phyloP scores from a whole-genome alignment of 1,139 yeast species.

The Yamadazyma atlantica region DNA sequence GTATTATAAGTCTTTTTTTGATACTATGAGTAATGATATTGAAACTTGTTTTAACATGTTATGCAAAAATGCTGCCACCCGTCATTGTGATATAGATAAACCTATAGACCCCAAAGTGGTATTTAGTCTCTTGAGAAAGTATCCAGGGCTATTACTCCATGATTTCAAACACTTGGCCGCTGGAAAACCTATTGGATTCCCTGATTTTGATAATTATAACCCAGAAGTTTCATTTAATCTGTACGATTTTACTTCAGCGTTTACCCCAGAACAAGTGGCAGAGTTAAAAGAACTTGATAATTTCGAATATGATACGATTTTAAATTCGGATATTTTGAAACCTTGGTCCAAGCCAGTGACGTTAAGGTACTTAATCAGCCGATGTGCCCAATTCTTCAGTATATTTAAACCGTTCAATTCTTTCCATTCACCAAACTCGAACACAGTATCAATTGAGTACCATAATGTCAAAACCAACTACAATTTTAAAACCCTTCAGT shows the following conservation, averaged over 20 bases:
- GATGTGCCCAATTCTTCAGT: conserved; percentile 50
- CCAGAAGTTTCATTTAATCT: background rate
- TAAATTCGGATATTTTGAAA: conserved; percentile 18
- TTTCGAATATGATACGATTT: conserved; percentile 14
- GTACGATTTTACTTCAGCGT: conserved; percentile 11
- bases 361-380: conserved; percentile 52
- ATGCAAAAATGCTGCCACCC: conserved; percentile 42
- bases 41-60: conserved; percentile 32
- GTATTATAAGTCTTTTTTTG: conserved; percentile 50
- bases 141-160: conserved; percentile 29
- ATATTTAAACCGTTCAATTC: conserved; percentile 29
- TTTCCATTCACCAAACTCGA: conserved; percentile 32
- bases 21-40: conserved; percentile 27
- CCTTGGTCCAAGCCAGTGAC: conserved; percentile 58
- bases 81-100: conserved; percentile 48
- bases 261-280: conserved; percentile 8
- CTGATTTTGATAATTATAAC: conserved; percentile 31
- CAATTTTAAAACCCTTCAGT: conserved; percentile 37
- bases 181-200: conserved; percentile 47
- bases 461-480: conserved; percentile 34
- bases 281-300: conserved; percentile 16
- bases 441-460: conserved; percentile 51
- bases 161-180: conserved; percentile 49
- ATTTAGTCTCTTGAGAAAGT: conserved; percentile 34
- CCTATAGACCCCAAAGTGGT: conserved; percentile 44